Evolutionary conservation across 148 eudicot genomes (phyloP), one percentile per base, ranked within the genome.

Genomic region (Camellia japonica): DNA sequence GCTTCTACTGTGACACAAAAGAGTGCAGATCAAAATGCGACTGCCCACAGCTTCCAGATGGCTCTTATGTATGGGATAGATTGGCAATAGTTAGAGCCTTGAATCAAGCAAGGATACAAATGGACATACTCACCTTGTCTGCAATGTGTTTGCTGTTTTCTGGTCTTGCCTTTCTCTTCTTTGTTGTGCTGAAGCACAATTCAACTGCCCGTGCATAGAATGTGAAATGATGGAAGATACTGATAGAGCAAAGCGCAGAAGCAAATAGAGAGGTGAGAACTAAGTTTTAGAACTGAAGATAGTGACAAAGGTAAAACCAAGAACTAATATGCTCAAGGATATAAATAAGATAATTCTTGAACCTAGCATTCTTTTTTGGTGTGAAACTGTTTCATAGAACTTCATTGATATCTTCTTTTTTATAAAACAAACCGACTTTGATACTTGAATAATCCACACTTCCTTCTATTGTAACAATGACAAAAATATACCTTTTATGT

Each of bases 21-120:
- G 56, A 11, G 19, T 82, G 84, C 54, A 7, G 42, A 59, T 71
- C 80, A 61, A 38, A 76, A 12, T 76, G 80, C 70, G 70, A 2
- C 23, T 82, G 84, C 76, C 76, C 76, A 61, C 10, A 20, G 63
- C 76, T 82, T 30, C 84, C 80, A 16, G 84, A 82, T 77, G 80
- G 80, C 38, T 68, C 80, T 51, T 82, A 68, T 59, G 76, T 82
- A 61, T 82, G 84, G 84, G 84, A 82, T n/a, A 76, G 58, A 76
- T 51, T 82, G 76, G 76, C 80, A 70, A 16, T 2, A 49, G 46
- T 70, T 3, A 46, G 80, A 76, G 42, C 84, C 30, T 52, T 76
- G 49, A 82, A 71, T 74, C 61, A 79, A 14, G 16, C 18, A 14
- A 79, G 82, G 54, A 77, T 82, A 59, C 52, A 77, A 19, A 70